Conservation (phyloP, 805 yeast species). For the Kodamaea lidongshanica region DNA sequence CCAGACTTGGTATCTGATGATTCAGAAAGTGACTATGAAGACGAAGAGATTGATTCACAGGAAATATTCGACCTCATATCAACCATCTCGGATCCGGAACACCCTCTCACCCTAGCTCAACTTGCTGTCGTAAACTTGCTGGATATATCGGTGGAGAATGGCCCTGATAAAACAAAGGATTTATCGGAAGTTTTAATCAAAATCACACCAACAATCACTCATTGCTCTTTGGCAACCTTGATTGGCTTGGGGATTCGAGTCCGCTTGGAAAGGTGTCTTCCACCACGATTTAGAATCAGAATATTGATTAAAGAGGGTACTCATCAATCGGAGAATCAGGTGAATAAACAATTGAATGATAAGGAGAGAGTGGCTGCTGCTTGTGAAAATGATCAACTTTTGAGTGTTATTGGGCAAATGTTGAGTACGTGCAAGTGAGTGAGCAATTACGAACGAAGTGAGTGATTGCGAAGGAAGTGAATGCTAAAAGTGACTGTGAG, state of each 20-base stretch:
- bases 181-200: conserved; percentile 73
- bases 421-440: conserved; percentile 60
- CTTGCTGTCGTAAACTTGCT: conserved; percentile 83
- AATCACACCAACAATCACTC: conserved; percentile 97
- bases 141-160: conserved; percentile 68
- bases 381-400: conserved; percentile 89
- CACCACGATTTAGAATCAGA: conserved; percentile 73
- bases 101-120: conserved; percentile 91
- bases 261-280: conserved; percentile 80
- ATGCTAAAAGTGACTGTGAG: no score
- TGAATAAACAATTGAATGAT: conserved; percentile 92
- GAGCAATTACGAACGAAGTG: no score
- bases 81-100: conserved; percentile 92
- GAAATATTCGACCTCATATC: conserved; percentile 85
- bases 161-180: conserved; percentile 32
- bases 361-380: conserved; percentile 98
- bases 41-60: conserved; percentile 65
- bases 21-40: conserved; percentile 12
- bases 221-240: conserved; percentile 91
- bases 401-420: conserved; percentile 90
- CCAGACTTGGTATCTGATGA: conserved; percentile 25
- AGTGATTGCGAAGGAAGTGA: no score
- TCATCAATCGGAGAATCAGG: conserved; percentile 94
- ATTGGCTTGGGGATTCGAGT: conserved; percentile 94
- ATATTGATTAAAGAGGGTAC: conserved; percentile 84